Conservation (phyloP, 495 filamentous ascomycete genomes). For the Podospora didyma region DNA sequence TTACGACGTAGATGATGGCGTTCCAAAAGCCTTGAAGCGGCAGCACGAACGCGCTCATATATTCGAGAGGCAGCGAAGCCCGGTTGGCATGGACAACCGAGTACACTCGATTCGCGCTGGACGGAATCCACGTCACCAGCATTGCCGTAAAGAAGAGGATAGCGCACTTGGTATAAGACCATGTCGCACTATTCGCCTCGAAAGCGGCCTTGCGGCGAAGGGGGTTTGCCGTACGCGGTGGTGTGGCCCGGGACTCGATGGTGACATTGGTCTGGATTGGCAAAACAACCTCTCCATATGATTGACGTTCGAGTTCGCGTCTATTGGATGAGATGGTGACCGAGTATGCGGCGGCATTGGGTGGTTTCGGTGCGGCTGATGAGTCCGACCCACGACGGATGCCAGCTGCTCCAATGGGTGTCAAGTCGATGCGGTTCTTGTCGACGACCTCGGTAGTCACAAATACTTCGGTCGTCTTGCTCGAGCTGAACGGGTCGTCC, state of each 20-base stretch:
- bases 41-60: slow-evolving; percentile 67
- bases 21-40: slow-evolving; percentile 90
- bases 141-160: slow-evolving; percentile 83
- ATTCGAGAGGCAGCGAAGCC: slow-evolving; percentile 58
- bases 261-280: slow-evolving; percentile 22
- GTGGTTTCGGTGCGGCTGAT: slow-evolving; percentile 9
- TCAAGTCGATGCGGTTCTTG: slow-evolving; percentile 17
- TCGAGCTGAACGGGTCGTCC: slow-evolving; percentile 47
- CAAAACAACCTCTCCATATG: slow-evolving; percentile 17
- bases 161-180: slow-evolving; percentile 79
- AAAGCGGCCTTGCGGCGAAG: slow-evolving; percentile 20
- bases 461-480: slow-evolving; percentile 56
- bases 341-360: slow-evolving; percentile 35
- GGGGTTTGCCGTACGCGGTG: slow-evolving; percentile 12
- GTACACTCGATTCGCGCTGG: slow-evolving; percentile 74
- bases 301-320: slow-evolving; percentile 5
- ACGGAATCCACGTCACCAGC: slow-evolving; percentile 82
- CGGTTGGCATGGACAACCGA: slow-evolving; percentile 53
- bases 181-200: slow-evolving; percentile 54
- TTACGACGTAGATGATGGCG: slow-evolving; percentile 70
- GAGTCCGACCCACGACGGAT: slow-evolving; percentile 10
- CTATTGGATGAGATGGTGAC: slow-evolving; percentile 43
- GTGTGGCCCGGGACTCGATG: slow-evolving; percentile 11
- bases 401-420: slow-evolving; percentile 16
- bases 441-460: slow-evolving; percentile 41